Percentiles rank a stretch among this genome's conserved stretches.
phyloP scores from a whole-genome alignment of 2,329 filamentous ascomycete genomes.

The Camillea tinctor region DNA sequence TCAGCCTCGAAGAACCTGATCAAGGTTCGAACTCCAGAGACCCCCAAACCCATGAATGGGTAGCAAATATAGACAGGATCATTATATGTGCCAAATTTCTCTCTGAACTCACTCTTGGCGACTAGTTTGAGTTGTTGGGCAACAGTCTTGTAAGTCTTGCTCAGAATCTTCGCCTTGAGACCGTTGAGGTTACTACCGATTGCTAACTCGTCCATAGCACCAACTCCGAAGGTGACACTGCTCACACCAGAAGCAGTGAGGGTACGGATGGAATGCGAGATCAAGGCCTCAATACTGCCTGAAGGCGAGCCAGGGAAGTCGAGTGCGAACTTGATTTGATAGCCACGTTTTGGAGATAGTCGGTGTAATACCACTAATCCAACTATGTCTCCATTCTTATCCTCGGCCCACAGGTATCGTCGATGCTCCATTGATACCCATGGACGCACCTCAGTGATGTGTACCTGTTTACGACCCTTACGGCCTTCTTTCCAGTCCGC shows the following conservation, averaged over 20 bases:
- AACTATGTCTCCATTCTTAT: slow-evolving; percentile 67
- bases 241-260: slow-evolving; percentile 58
- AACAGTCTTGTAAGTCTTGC: slow-evolving; percentile 73
- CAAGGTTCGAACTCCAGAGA: slow-evolving; percentile 79
- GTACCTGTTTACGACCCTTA: slow-evolving; percentile 79
- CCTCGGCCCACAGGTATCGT: slow-evolving; percentile 80
- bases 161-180: slow-evolving; percentile 75
- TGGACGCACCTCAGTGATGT: slow-evolving; percentile 84
- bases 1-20: slow-evolving; percentile 83
- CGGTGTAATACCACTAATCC: slow-evolving; percentile 82
- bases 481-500: slow-evolving; percentile 76
- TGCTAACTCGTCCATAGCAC: slow-evolving; percentile 70
- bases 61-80: slow-evolving; percentile 90
- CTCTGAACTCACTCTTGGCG: slow-evolving; percentile 82
- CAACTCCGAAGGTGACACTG: slow-evolving; percentile 82
- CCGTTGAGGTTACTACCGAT: slow-evolving; percentile 81
- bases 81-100: slow-evolving; percentile 83
- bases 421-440: slow-evolving; percentile 84
- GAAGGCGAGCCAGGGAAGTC: slow-evolving; percentile 87
- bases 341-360: slow-evolving; percentile 76
- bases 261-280: slow-evolving; percentile 53
- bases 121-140: slow-evolving; percentile 43
- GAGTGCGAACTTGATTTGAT: slow-evolving; percentile 95
- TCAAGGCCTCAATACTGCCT: slow-evolving; percentile 81
- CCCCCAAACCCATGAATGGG: slow-evolving; percentile 79